These are phyloP conservation scores for Cytospora chrysosperma DNA, from an alignment of 2,329 filamentous ascomycete species.

Conservation along the genomic window DNA sequence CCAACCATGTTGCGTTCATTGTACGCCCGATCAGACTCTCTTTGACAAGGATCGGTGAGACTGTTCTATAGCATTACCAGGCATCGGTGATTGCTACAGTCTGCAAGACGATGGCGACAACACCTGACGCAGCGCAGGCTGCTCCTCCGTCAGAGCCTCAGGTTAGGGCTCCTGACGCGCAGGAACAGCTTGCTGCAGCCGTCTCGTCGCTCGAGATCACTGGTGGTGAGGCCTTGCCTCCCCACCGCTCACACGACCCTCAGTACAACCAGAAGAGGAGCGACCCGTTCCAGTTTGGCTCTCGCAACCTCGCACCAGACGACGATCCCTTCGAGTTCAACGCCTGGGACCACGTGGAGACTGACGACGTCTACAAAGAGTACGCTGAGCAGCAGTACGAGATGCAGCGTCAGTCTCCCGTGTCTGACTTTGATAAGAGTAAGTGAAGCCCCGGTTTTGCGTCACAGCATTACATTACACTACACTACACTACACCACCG, in stretches of 20 bases:
- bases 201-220: slow-evolving; percentile 17
- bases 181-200: slow-evolving; percentile 22
- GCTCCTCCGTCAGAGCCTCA: slow-evolving; percentile 24
- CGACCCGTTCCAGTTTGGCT: slow-evolving; percentile 95
- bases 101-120: slow-evolving; percentile 14
- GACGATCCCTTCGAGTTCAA: slow-evolving; percentile 97
- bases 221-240: slow-evolving; percentile 37
- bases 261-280: slow-evolving; percentile 76
- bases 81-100: background rate
- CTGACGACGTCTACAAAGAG: slow-evolving; percentile 82
- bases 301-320: slow-evolving; percentile 75
- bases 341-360: slow-evolving; percentile 97
- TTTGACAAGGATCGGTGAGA: slow-evolving; percentile 7
- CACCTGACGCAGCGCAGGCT: slow-evolving; percentile 22
- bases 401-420: slow-evolving; percentile 80
- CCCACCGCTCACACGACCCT: slow-evolving; percentile 71
- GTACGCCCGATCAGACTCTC: background rate
- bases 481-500: slow-evolving; percentile 2
- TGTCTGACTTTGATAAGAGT: slow-evolving; percentile 90
- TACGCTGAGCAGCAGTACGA: slow-evolving; percentile 83
- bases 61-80: background rate
- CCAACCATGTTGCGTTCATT: slow-evolving; percentile 17
- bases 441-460: slow-evolving; percentile 36
- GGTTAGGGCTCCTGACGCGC: slow-evolving; percentile 24
- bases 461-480: background rate